A percentile compares a stretch with the other conserved stretches of the same genome.
These are phyloP conservation scores for Prunus kanzakura DNA, from an alignment of 306 rosid species.

Conservation along the genomic window DNA sequence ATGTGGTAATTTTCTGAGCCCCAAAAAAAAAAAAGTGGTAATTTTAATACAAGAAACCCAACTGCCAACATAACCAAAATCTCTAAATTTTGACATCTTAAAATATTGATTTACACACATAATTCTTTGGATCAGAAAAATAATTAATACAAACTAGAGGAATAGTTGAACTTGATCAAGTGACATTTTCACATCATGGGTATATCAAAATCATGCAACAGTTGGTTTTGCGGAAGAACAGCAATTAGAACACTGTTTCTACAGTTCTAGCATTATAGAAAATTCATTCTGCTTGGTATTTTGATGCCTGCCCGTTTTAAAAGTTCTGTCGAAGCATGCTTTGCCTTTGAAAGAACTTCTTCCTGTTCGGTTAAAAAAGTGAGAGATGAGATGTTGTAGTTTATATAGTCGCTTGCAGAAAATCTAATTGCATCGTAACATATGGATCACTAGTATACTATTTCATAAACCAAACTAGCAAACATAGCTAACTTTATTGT, in stretches of 20 bases:
- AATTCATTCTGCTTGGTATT: conserved; percentile 64
- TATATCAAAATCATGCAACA: not conserved
- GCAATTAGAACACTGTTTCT: not conserved
- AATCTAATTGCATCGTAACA: not conserved
- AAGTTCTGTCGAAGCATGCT: conserved; percentile 56
- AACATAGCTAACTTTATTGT: not conserved
- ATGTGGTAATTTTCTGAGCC: too few relatives aligned
- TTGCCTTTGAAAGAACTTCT: conserved; percentile 57
- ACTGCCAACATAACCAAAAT: too few relatives aligned
- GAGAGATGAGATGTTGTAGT: not conserved
- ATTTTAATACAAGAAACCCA: too few relatives aligned
- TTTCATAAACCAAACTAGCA: not conserved
- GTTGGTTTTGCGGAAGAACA: not conserved
- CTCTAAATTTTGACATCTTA: too few relatives aligned
- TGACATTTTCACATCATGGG: too few relatives aligned
- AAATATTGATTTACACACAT: not conserved
- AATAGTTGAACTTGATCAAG: too few relatives aligned
- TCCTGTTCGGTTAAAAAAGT: conserved; percentile 38
- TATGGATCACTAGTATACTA: not conserved
- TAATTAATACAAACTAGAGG: not conserved
- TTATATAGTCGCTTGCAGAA: not conserved
- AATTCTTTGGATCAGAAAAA: too few relatives aligned
- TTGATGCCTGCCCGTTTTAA: conserved; percentile 67
- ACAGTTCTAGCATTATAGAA: conserved; percentile 34
- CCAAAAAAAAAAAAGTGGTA: too few relatives aligned